A percentile compares a stretch with the other conserved stretches of the same genome.
Conservation (phyloP, 495 filamentous ascomycete genomes). For the Aspergillus nanangensis region DNA sequence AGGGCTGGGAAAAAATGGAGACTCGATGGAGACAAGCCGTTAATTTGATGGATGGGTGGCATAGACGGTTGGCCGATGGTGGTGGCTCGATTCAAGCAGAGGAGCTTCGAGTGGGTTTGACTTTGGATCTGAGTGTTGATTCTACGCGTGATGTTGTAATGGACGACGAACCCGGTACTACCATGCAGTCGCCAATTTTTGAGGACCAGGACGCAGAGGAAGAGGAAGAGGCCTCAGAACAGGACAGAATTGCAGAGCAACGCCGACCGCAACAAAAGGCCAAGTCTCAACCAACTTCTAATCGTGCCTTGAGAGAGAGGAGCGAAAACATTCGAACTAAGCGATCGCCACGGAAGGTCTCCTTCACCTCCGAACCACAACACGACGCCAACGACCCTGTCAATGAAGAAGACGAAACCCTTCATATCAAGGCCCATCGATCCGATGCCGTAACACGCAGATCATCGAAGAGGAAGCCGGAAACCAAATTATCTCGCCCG, state of each 20-base stretch:
- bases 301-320: constrained; percentile 37
- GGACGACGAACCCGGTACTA: constrained; percentile 17
- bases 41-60: constrained; percentile 88
- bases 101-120: constrained; percentile 73
- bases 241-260: constrained; percentile 5
- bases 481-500: constrained; percentile 26
- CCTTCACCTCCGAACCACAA: constrained; percentile 38
- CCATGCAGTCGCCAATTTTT: constrained; percentile 42
- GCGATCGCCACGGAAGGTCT: constrained; percentile 38
- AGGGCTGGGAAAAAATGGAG: constrained; percentile 91
- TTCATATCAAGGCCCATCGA: constrained; percentile 34
- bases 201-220: constrained; percentile 51
- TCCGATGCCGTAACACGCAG: constrained; percentile 32
- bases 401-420: constrained; percentile 30
- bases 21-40: constrained; percentile 84
- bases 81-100: constrained; percentile 79
- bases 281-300: constrained; percentile 15
- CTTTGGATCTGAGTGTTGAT: constrained; percentile 56
- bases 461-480: constrained; percentile 27
- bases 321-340: constrained; percentile 35
- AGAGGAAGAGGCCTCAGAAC: constrained; percentile 40
- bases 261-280: constrained; percentile 11
- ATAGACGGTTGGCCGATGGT: constrained; percentile 71
- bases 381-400: constrained; percentile 27
- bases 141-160: constrained; percentile 32